Evolutionary conservation across 2,329 filamentous ascomycete genomes (phyloP).

Genomic region (Aspergillus persii): DNA sequence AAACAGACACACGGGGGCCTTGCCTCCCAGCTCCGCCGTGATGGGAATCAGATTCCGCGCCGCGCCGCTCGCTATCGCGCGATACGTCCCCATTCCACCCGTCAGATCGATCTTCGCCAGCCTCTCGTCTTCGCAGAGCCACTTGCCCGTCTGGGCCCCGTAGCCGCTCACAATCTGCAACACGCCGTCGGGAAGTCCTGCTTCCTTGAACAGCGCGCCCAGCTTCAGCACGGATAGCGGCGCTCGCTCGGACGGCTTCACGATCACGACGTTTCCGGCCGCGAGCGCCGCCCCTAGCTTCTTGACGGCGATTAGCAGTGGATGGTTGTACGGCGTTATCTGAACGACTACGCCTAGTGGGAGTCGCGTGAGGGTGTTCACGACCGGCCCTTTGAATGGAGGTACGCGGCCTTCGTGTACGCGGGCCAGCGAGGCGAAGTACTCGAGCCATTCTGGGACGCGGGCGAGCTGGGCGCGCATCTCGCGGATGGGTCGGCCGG

Average conservation of each 20-base stretch:
- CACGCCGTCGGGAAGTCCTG: conserved; percentile 44
- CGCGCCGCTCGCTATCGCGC: conserved; percentile 31
- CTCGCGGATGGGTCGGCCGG: conserved; percentile 65
- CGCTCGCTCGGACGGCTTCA: conserved; percentile 43
- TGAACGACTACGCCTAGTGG: conserved; percentile 41
- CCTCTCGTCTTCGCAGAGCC: conserved; percentile 27
- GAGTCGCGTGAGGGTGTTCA: conserved; percentile 37
- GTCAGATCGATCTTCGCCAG: conserved; percentile 37
- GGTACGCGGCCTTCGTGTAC: conserved; percentile 65
- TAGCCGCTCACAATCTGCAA: conserved; percentile 53
- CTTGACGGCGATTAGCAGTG: conserved; percentile 36
- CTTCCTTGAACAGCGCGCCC: conserved; percentile 40
- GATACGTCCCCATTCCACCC: conserved; percentile 32
- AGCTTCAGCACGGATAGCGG: conserved; percentile 44
- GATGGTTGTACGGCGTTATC: conserved; percentile 42
- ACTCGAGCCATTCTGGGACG: conserved; percentile 61
- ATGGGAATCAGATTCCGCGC: conserved; percentile 34
- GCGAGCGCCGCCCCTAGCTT: conserved; percentile 42
- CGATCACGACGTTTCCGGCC: conserved; percentile 40
- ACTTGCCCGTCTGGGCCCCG: conserved; percentile 47
- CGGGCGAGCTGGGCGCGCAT: conserved; percentile 68
- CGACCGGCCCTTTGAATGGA: conserved; percentile 53
- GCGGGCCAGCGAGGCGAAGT: conserved; percentile 66
- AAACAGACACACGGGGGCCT: conserved; percentile 37
- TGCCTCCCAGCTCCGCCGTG: conserved; percentile 38